Evolutionary conservation across 2,329 filamentous ascomycete genomes (phyloP), one percentile per base, ranked within the genome.

Genomic region (Talaromyces piceae): DNA sequence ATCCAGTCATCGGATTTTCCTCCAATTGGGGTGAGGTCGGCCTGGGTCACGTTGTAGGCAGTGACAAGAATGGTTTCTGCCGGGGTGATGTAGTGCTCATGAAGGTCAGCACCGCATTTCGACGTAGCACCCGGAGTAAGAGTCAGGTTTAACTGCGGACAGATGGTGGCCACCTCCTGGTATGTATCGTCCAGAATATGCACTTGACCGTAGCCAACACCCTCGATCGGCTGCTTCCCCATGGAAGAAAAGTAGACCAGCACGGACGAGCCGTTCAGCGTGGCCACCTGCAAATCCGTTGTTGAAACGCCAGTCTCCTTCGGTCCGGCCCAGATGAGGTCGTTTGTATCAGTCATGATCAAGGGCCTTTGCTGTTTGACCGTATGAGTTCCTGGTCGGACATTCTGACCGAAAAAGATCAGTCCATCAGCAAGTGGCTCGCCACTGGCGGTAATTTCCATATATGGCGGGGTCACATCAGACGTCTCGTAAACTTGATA

Each of bases 81-180:
- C 4, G 54, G 52, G 0, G 73, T 76, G 52, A 77, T 69, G 7
- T 60, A 62, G 33, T 74, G 74, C 51, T 76, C 73, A 51, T 76
- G 70, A 11, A 73, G 54, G 53, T 77, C 75, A 8, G 54, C 64
- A 0, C 22, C 11, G 16, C 37, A 50, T 1, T 28, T 5, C 13
- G 37, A 33, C 8, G 47, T 43, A 16, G 39, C 27, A 4, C 47
- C 47, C 4, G 37, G 13, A 20, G 37, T 37, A n/a, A 44, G 26
- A 22, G 41, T 44, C 16, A 51, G 13, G 16, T 33, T 27, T 25
- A 45, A 23, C 20, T 37, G 18, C 27, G 31, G 41, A 12, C 37
- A 45, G 6, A 51, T 4, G 18, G 30, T 39, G 16, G 45, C 23
- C n/a, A 45, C 46, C n/a, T 33, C 11, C 16, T 37, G 3, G 41